Base-by-base conservation (phyloP, 2,329 filamentous ascomycete genomes). In the Nigrograna mackinnonii region DNA sequence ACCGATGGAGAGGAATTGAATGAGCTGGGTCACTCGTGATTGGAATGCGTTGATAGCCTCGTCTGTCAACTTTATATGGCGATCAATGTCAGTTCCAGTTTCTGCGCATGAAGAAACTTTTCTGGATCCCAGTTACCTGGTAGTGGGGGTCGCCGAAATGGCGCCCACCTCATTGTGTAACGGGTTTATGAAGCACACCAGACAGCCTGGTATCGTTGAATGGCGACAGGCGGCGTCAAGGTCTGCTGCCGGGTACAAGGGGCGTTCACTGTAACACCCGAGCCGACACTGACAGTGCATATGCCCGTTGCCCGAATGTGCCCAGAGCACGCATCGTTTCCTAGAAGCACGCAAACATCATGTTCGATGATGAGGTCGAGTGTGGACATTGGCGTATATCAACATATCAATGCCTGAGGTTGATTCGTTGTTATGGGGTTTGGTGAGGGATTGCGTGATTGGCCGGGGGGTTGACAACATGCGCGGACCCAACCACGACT, bases 401-500 rank as follows among this genome's bases (percentile, higher is more conserved):
- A 9, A 39, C 13, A 26, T 21, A 39, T 13, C 21, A 30, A 41
- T 39, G 37, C 36, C 26, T 38, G 30, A 41, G 45, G 47, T 18
- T 62, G 53, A 58, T 62, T 60, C 50, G 60, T 42, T 39, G 47
- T 48, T 18, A 16, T 34, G 14, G 18, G 20, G 24, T 28, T 52
- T 46, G 41, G 51, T 50, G 40, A 43, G 46, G 36, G 30, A 65
- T 66, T 58, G 62, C 63, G 63, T 64, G 55, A 66, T 65, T 60
- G 57, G 59, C 55, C 43, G 43, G 52, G 55, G 35, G 38, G 20
- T 39, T 57, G 47, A 54, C 62, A 53, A 64, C 61, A 64, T 60
- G 26, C 26, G 30, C 12, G 13, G 36, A 47, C 31, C 34, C 43
- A 43, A 49, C 44, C 41, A 36, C 21, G 34, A 37, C 40, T 37